Conservation (phyloP, 164 flowering plant species). For the Annona cherimola region DNA sequence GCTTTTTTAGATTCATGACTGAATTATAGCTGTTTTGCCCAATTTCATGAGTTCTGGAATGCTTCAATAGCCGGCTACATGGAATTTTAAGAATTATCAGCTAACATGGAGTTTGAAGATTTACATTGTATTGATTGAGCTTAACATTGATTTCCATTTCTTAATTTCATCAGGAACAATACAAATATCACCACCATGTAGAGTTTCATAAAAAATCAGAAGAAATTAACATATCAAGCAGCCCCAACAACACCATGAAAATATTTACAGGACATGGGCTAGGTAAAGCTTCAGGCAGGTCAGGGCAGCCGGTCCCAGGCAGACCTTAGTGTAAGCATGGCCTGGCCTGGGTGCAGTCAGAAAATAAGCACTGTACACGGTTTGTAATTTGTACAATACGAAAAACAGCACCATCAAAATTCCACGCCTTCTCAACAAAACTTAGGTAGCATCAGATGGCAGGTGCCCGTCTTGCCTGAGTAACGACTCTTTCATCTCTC, state of each 20-base stretch:
- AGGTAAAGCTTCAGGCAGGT: no score
- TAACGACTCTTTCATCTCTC: constrained; percentile 51
- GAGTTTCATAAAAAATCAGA: no score
- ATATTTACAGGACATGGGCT: background rate
- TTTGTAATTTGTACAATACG: constrained; percentile 3
- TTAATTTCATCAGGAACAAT: no score
- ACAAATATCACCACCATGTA: background rate
- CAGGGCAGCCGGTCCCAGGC: background rate
- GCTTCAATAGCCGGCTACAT: no score
- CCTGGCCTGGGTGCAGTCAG: background rate
- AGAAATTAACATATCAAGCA: background rate
- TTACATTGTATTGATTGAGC: no score
- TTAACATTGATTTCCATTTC: no score
- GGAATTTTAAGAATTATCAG: no score
- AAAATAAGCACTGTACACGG: constrained; percentile 7
- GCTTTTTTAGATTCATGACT: no score
- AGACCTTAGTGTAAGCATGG: background rate
- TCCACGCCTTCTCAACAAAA: constrained; percentile 1
- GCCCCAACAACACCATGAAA: background rate
- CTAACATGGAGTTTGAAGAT: no score
- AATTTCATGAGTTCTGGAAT: no score
- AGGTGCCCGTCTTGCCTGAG: constrained; percentile 36
- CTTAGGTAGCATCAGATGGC: constrained; percentile 7
- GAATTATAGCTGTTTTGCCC: no score
- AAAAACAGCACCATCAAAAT: background rate